Percentiles rank a stretch among this genome's conserved stretches.
These are phyloP conservation scores for Moesziomyces sp. DNA, from an alignment of 1,284 basidiomycete species.

Conservation along the genomic window DNA sequence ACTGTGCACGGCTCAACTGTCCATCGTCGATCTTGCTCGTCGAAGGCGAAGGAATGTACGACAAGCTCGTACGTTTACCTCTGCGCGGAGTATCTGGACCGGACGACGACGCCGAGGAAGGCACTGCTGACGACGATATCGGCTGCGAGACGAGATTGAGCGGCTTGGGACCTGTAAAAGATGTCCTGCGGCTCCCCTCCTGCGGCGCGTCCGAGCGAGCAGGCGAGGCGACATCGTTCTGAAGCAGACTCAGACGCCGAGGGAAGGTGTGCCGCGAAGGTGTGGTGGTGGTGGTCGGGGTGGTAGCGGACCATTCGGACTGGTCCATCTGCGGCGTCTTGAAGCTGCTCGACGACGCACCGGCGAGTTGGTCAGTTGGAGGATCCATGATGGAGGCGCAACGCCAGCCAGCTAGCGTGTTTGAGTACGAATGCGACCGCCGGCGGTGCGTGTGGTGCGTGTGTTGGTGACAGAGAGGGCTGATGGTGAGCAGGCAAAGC, in stretches of 20 bases:
- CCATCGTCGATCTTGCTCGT: conserved; percentile 11
- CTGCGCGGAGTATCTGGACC: conserved; percentile 25
- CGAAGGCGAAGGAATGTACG: conserved; percentile 43
- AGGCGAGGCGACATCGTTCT: conserved; percentile 22
- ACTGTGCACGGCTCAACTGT: conserved; percentile 6
- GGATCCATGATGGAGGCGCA: background rate
- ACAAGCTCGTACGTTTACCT: conserved; percentile 34
- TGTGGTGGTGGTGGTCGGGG: conserved; percentile 1
- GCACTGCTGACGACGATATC: background rate
- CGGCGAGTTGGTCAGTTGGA: conserved; percentile 14
- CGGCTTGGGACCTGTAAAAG: conserved; percentile 23
- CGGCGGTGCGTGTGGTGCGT: conserved; percentile 15
- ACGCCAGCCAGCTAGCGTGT: conserved; percentile 32
- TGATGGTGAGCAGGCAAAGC: background rate
- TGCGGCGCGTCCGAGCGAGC: background rate
- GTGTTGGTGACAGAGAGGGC: background rate
- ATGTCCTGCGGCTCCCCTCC: conserved; percentile 10
- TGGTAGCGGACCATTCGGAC: conserved; percentile 13
- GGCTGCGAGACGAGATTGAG: conserved; percentile 26
- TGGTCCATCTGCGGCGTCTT: conserved; percentile 31
- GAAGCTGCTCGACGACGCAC: conserved; percentile 14
- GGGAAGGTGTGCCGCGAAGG: conserved; percentile 26
- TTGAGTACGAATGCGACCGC: conserved; percentile 5
- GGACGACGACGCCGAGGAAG: background rate
- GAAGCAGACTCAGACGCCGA: conserved; percentile 24